Evolutionary conservation across 23 red algal species (phyloP), one percentile per base, ranked within the genome.

Genomic region (Agarophyton chilense): DNA sequence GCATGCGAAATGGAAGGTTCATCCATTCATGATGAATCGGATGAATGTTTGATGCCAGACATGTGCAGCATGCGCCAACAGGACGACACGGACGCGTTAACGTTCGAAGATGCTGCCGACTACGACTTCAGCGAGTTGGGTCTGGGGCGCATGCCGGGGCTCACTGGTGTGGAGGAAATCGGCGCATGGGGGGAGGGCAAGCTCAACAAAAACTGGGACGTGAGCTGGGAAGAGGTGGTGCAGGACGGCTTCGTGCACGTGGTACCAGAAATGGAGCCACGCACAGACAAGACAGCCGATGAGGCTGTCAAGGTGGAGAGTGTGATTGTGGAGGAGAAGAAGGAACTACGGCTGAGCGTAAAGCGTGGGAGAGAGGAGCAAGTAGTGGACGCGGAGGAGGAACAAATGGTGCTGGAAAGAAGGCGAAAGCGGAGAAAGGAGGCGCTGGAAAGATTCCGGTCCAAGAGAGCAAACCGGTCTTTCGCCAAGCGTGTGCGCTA

Each of bases 401-500:
- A 54, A n/a, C 58, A 64, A 21, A 64, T 39, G 84, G 68, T 54
- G 35, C 17, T 55, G 19, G 84, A 88, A 35, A 63, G 68, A 88
- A 52, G 84, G 57, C 77, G 72, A 56, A 88, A 88, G 67, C 84
- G 84, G 10, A 88, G 94, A 58, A 86, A 71, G 65, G 88, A 84
- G 25, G 94, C 94, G 50, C 33, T 96, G 56, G 79, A 60, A 18
- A 82, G 94, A 28, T 96, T 96, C 34, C 70, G 86, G 2, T 72
- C 60, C 24, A 96, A 96, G 74, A 44, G 88, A 14, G 88, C 82
- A 44, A 87, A 91, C 42, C 65, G 94, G 1, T 93, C 84, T 21
- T 93, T 92, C 47, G 52, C 78, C 16, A 96, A 96, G 82, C 93
- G 90, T 52, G 84, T 96, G 55, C 39, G 85, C 21, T 96, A 96